Evolutionary conservation across 1,284 basidiomycete species (phyloP).

Genomic region (Ganoderma multipileum): DNA sequence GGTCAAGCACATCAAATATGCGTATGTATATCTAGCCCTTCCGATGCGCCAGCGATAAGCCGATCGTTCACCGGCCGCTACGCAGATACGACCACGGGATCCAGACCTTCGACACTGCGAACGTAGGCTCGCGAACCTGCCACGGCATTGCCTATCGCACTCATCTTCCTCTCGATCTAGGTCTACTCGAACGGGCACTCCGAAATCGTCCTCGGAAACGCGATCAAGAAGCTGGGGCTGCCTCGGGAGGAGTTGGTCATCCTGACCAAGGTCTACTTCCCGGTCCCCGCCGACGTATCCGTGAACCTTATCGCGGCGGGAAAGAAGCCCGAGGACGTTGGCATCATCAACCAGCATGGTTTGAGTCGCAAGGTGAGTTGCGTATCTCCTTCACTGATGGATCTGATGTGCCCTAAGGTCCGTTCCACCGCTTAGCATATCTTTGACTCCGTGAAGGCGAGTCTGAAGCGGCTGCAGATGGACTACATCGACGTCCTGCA

Average conservation of each 20-base stretch:
- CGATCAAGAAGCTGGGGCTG: slow-evolving; percentile 58
- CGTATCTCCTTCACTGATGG: not conserved
- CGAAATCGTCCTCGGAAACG: slow-evolving; percentile 63
- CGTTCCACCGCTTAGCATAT: not conserved
- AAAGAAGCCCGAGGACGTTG: slow-evolving; percentile 21
- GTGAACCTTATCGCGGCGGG: not conserved
- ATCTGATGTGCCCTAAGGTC: not conserved
- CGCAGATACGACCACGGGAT: slow-evolving; percentile 48
- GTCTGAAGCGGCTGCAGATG: slow-evolving; percentile 47
- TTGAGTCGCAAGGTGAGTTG: slow-evolving; percentile 38
- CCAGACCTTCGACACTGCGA: slow-evolving; percentile 58
- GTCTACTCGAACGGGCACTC: slow-evolving; percentile 50
- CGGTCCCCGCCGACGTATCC: not conserved
- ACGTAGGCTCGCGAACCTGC: slow-evolving; percentile 36
- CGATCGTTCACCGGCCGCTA: too few relatives aligned
- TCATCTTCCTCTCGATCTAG: slow-evolving; percentile 20
- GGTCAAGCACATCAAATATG: slow-evolving; percentile 45
- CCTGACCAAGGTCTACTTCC: slow-evolving; percentile 53
- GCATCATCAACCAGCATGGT: slow-evolving; percentile 44
- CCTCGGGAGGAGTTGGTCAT: slow-evolving; percentile 62
- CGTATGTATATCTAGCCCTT: slow-evolving; percentile 33
- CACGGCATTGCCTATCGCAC: not conserved
- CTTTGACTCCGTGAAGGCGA: slow-evolving; percentile 22
- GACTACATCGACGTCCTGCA: slow-evolving; percentile 52
- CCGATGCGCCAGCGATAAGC: not conserved